Percentiles rank a stretch among this genome's conserved stretches.
Conservation (phyloP, 352 stramenopile species). For the Pythium pyrilobum region DNA sequence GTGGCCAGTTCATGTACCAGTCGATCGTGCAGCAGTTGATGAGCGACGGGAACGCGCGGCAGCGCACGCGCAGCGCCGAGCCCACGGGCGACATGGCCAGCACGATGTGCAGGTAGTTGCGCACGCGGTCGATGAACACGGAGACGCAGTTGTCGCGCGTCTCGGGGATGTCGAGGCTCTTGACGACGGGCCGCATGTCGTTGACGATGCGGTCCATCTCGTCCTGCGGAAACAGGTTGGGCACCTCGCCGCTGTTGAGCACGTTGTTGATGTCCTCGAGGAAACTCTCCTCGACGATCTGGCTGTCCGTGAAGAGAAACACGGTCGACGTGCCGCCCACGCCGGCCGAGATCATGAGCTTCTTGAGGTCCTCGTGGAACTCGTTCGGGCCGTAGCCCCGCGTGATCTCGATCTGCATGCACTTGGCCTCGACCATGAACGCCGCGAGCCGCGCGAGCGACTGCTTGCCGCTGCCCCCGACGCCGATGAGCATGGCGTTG, state of each 20-base stretch:
- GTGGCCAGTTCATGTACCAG: constrained; percentile 94
- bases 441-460: constrained; percentile 87
- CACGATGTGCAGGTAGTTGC: constrained; percentile 93
- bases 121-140: constrained; percentile 88
- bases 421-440: constrained; percentile 91
- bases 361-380: constrained; percentile 94
- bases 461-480: constrained; percentile 93
- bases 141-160: constrained; percentile 89
- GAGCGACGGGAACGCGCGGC: constrained; percentile 91
- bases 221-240: constrained; percentile 90
- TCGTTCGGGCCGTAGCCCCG: constrained; percentile 85
- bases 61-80: constrained; percentile 88
- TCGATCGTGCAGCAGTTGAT: constrained; percentile 97
- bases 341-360: constrained; percentile 91
- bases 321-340: constrained; percentile 73
- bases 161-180: constrained; percentile 83
- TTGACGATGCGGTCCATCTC: constrained; percentile 92
- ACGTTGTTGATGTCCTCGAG: constrained; percentile 97
- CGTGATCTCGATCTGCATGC: constrained; percentile 91
- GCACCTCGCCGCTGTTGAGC: constrained; percentile 95
- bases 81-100: constrained; percentile 93
- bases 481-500: constrained; percentile 95
- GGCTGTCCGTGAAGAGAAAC: constrained; percentile 94
- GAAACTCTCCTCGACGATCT: constrained; percentile 94
- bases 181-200: constrained; percentile 91